Evolutionary conservation across 139 green algal genomes (phyloP), one percentile per base, ranked within the genome.

Genomic region (Micractinium conductrix): DNA sequence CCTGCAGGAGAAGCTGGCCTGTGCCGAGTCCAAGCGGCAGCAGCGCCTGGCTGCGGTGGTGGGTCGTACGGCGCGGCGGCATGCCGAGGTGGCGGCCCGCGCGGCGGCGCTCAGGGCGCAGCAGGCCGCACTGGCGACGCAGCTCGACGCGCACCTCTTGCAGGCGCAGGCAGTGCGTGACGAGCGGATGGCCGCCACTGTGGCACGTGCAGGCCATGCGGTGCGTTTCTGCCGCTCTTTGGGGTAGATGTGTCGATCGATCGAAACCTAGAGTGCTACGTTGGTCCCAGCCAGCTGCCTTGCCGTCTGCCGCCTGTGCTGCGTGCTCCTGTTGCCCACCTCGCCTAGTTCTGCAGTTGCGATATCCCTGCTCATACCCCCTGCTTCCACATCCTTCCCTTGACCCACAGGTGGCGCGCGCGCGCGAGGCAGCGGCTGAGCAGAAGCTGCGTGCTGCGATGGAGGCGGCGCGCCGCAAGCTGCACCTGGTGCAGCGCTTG

Each of bases 341-440:
- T n/a, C n/a, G n/a, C n/a, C n/a, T n/a, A n/a, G n/a, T n/a, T n/a
- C n/a, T n/a, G n/a, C n/a, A n/a, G n/a, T n/a, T n/a, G n/a, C n/a
- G n/a, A n/a, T n/a, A n/a, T n/a, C n/a, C n/a, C n/a, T n/a, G n/a
- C n/a, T n/a, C n/a, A n/a, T n/a, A n/a, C n/a, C n/a, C n/a, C n/a
- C n/a, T n/a, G n/a, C n/a, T n/a, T n/a, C n/a, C n/a, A n/a, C n/a
- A n/a, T n/a, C n/a, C n/a, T n/a, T n/a, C n/a, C n/a, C n/a, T n/a
- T n/a, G n/a, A n/a, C n/a, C n/a, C n/a, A 22, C 74, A 80, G 74
- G 50, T 69, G 35, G 48, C 74, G 33, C 74, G 74, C 22, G 74
- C n/a, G 35, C 38, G 58, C 5, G 76, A 82, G 76, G 40, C 58
- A 6, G 78, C 78, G 5, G 74, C 74, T 7, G 74, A 84, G 78